phyloP scores from a whole-genome alignment of 371 early-diverging fungal genomes.

The Saksenaea vasiformis region DNA sequence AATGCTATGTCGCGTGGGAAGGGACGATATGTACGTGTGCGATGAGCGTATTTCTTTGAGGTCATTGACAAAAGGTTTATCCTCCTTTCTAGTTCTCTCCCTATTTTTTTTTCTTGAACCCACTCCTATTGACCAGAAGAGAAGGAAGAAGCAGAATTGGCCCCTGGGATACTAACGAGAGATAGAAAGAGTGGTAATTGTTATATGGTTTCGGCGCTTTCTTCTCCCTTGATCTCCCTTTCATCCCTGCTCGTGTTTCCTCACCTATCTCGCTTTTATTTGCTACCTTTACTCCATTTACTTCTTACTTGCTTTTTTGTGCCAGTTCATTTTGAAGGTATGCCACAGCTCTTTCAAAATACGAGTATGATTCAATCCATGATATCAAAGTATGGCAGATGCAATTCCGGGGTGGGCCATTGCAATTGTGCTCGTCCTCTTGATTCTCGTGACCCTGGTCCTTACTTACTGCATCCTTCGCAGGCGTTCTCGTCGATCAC shows the following conservation, averaged over 20 bases:
- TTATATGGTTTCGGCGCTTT: background rate
- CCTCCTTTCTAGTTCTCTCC: background rate
- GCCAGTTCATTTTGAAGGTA: background rate
- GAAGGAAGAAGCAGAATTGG: too few species aligned
- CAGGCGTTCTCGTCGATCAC: background rate
- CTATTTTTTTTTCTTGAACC: background rate
- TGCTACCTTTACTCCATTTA: background rate
- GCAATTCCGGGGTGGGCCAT: background rate
- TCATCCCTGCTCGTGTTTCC: background rate
- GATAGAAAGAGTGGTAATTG: background rate
- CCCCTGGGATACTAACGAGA: background rate
- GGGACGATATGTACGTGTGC: too few species aligned
- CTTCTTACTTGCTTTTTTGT: background rate
- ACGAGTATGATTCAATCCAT: slow-evolving; percentile 1
- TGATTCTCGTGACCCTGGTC: background rate
- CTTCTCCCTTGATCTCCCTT: background rate
- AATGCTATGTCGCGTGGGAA: too few species aligned
- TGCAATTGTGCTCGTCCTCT: background rate
- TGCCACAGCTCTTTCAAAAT: background rate
- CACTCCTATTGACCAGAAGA: background rate
- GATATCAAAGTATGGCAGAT: slow-evolving; percentile 1
- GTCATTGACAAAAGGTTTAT: background rate
- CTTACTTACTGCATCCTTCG: slow-evolving; percentile 2
- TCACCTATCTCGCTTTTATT: background rate
- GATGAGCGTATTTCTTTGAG: too few species aligned